phyloP scores from a whole-genome alignment of 176 grass and related monocot species.

The Stipa capillata region DNA sequence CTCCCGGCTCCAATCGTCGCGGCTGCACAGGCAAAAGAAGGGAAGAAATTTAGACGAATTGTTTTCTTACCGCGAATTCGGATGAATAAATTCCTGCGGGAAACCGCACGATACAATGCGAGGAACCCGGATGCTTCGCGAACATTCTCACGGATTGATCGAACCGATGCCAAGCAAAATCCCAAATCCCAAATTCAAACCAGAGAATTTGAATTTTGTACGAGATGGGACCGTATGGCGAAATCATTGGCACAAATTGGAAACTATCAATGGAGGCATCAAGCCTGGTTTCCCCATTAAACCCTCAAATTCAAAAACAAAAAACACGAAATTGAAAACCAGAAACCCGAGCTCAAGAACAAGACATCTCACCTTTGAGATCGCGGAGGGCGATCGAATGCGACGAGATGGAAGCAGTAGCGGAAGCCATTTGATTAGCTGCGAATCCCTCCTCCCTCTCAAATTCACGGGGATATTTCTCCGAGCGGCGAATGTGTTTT shows the following conservation, averaged over 20 bases:
- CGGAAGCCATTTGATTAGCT: conserved; percentile 52
- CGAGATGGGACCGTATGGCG: neutral
- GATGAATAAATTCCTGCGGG: neutral
- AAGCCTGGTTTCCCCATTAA: neutral
- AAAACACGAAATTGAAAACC: neutral
- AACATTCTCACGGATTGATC: neutral
- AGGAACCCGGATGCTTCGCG: too few species aligned
- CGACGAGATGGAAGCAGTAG: conserved; percentile 65
- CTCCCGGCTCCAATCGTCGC: conserved; percentile 31
- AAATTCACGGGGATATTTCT: neutral
- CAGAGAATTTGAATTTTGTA: neutral
- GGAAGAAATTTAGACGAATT: neutral
- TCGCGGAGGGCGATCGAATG: conserved; percentile 44
- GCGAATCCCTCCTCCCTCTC: neutral
- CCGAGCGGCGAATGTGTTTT: neutral
- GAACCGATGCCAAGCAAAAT: neutral
- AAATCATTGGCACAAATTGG: neutral
- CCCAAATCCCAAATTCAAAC: neutral
- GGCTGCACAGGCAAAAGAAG: conserved; percentile 21
- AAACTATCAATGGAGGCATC: neutral
- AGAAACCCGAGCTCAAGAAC: too few species aligned
- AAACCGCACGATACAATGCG: too few species aligned
- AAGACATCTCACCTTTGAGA: conserved; percentile 65
- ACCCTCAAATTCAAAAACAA: neutral
- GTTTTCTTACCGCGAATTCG: neutral